phyloP scores from a whole-genome alignment of 257 asterid genomes.

The Misopates orontium region DNA sequence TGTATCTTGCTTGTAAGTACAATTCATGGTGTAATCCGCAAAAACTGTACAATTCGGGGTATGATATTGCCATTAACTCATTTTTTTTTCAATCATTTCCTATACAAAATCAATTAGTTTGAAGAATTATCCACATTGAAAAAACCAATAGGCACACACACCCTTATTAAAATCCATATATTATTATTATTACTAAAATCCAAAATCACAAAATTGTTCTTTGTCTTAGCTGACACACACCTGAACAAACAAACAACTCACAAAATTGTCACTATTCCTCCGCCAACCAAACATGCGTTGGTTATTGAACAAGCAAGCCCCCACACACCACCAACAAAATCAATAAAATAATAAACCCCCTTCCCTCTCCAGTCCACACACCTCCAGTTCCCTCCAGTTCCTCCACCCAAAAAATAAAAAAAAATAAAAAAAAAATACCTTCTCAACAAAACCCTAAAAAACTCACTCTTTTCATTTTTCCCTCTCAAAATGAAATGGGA shows the following conservation, averaged over 20 bases:
- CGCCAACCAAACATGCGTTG: conserved; percentile 37
- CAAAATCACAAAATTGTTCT: too few species aligned
- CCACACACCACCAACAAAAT: neutral
- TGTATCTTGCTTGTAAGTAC: too few species aligned
- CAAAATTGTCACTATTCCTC: neutral
- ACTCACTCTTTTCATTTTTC: conserved; percentile 10
- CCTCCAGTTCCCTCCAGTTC: conserved; percentile 34
- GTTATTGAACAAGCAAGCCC: conserved; percentile 20
- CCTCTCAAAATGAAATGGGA: conserved; percentile 67
- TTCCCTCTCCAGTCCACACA: neutral
- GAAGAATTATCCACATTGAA: too few species aligned
- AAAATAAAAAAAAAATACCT: neutral
- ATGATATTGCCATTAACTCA: too few species aligned
- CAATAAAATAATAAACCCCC: neutral
- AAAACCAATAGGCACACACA: too few species aligned
- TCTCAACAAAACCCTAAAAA: conserved; percentile 29
- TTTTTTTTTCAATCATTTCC: too few species aligned
- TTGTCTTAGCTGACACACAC: too few species aligned
- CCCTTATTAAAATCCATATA: too few species aligned
- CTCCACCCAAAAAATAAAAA: neutral
- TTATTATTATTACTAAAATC: too few species aligned
- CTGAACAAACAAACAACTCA: neutral
- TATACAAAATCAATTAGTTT: too few species aligned
- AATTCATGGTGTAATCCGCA: too few species aligned
- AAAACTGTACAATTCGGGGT: too few species aligned